Conservation (phyloP, 371 early-diverging fungal species). For the Rhizopus sp. region DNA sequence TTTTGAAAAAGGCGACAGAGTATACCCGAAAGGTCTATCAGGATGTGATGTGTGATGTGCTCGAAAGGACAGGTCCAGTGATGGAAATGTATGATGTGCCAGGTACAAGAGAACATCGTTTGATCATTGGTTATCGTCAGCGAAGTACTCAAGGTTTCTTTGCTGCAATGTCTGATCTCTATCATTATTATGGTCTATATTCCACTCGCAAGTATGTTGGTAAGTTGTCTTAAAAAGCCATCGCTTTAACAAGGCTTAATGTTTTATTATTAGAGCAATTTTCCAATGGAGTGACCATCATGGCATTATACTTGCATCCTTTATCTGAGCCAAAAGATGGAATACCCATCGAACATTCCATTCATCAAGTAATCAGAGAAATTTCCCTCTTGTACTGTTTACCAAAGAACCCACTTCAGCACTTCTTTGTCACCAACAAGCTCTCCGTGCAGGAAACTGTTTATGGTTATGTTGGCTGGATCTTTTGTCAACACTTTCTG, state of each 20-base stretch:
- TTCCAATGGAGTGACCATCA: slow-evolving; percentile 96
- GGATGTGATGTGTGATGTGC: slow-evolving; percentile 81
- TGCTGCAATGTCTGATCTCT: slow-evolving; percentile 95
- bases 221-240: slow-evolving; percentile 27
- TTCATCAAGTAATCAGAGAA: slow-evolving; percentile 96
- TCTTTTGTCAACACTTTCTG: slow-evolving; percentile 97
- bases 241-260: too few species aligned
- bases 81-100: slow-evolving; percentile 88
- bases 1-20: slow-evolving; percentile 94
- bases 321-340: slow-evolving; percentile 70
- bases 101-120: slow-evolving; percentile 84
- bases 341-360: slow-evolving; percentile 88
- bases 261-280: slow-evolving; percentile 79
- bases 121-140: slow-evolving; percentile 91
- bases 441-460: slow-evolving; percentile 95
- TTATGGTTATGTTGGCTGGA: slow-evolving; percentile 95
- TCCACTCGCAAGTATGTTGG: slow-evolving; percentile 96
- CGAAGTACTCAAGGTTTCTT: slow-evolving; percentile 91
- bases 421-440: slow-evolving; percentile 90
- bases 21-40: slow-evolving; percentile 89
- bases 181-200: slow-evolving; percentile 96
- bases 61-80: slow-evolving; percentile 93
- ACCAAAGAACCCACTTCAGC: slow-evolving; percentile 93
- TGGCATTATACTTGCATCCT: slow-evolving; percentile 90
- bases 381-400: slow-evolving; percentile 95